These are phyloP conservation scores for Gracilaria gracilis DNA, from an alignment of 23 red algal genomes.

Conservation along the genomic window DNA sequence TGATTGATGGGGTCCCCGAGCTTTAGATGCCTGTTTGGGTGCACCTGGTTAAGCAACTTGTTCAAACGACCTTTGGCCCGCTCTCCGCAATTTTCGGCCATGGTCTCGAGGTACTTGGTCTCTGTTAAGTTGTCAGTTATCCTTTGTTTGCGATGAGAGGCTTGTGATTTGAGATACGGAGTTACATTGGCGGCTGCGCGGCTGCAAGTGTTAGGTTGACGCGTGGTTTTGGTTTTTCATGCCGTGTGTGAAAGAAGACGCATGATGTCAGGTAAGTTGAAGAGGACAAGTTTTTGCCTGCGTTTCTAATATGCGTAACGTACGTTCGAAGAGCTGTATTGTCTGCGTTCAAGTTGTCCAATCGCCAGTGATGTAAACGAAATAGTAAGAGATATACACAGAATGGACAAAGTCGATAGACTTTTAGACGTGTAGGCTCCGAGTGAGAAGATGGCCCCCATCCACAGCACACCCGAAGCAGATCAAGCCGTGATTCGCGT, in stretches of 20 bases:
- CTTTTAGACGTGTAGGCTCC: not conserved
- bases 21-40: constrained; percentile 34
- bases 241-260: no score
- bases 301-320: constrained; percentile 3
- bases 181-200: constrained; percentile 11
- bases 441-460: not conserved
- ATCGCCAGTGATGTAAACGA: not conserved
- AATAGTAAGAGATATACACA: not conserved
- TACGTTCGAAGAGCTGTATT: not conserved
- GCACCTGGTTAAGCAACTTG: constrained; percentile 49
- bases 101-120: constrained; percentile 46
- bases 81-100: constrained; percentile 42
- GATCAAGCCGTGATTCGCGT: no score
- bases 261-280: not conserved
- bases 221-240: not conserved
- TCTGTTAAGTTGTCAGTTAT: constrained; percentile 26
- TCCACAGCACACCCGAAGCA: no score
- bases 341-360: constrained; percentile 7
- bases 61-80: constrained; percentile 28
- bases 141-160: constrained; percentile 19
- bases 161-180: constrained; percentile 12
- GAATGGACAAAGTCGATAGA: not conserved
- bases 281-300: not conserved
- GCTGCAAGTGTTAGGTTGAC: not conserved
- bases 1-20: constrained; percentile 43